Evolutionary conservation across 495 filamentous ascomycete genomes (phyloP).

Genomic region (Lasiosphaeriaceae sp.): DNA sequence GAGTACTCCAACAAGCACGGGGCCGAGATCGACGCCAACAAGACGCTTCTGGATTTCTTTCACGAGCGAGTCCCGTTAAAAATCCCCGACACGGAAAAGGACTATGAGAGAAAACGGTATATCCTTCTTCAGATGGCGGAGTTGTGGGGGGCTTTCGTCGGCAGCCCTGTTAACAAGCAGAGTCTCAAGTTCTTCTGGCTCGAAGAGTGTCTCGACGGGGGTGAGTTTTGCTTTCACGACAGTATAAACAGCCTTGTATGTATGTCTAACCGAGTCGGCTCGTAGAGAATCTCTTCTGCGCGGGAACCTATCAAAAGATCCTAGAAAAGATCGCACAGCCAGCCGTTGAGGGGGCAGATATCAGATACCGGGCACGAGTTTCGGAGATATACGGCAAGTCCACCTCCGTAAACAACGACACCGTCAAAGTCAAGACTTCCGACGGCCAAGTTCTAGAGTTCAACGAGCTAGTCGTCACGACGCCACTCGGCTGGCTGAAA

Average conservation of each 20-base stretch:
- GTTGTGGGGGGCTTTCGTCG: conserved; percentile 87
- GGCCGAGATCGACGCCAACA: conserved; percentile 57
- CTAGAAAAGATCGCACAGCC: conserved; percentile 62
- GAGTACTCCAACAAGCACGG: conserved; percentile 68
- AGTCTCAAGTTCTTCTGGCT: conserved; percentile 90
- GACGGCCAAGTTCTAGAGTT: conserved; percentile 54
- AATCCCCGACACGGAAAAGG: conserved; percentile 44
- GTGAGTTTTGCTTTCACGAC: conserved; percentile 42
- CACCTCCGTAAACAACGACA: conserved; percentile 27
- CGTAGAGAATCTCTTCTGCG: conserved; percentile 81
- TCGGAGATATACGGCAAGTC: conserved; percentile 46
- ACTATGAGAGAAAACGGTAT: conserved; percentile 45
- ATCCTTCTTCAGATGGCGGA: conserved; percentile 61
- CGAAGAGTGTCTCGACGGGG: conserved; percentile 91
- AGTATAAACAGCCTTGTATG: background rate
- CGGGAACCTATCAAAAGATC: conserved; percentile 79
- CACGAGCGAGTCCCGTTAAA: conserved; percentile 52
- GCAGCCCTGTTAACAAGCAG: conserved; percentile 69
- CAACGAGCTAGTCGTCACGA: conserved; percentile 82
- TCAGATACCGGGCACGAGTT: conserved; percentile 50
- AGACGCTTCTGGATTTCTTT: conserved; percentile 79
- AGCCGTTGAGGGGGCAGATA: conserved; percentile 57
- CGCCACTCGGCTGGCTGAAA: conserved; percentile 88
- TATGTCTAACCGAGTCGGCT: conserved; percentile 6
- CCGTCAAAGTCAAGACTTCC: conserved; percentile 52